A percentile compares a stretch with the other conserved stretches of the same genome.
Conservation (phyloP, 768 basidiomycete species). For the Leccinum imitatum region DNA sequence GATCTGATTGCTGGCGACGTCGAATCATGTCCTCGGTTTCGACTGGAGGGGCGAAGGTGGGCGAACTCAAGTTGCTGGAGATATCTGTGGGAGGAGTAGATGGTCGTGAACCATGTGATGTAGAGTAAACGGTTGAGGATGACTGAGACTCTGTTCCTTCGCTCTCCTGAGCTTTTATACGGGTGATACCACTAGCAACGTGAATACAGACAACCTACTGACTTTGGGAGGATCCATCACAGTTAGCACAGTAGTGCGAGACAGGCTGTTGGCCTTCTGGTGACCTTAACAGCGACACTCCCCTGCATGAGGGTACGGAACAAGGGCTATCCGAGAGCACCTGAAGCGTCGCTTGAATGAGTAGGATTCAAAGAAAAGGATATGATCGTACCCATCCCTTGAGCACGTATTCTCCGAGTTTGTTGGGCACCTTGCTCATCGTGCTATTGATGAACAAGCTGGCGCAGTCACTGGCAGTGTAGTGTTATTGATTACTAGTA, state of each 20-base stretch:
- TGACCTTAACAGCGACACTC: slow-evolving; percentile 73
- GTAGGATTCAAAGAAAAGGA: background rate
- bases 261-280: slow-evolving; percentile 49
- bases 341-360: slow-evolving; percentile 32
- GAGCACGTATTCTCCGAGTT: slow-evolving; percentile 69
- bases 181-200: slow-evolving; percentile 5
- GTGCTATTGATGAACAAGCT: slow-evolving; percentile 6
- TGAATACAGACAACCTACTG: slow-evolving; percentile 17
- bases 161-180: slow-evolving; percentile 13
- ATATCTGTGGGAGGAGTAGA: slow-evolving; percentile 81
- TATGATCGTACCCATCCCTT: slow-evolving; percentile 62
- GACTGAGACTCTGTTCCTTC: slow-evolving; percentile 31
- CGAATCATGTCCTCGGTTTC: slow-evolving; percentile 65
- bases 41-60: slow-evolving; percentile 59
- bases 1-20: slow-evolving; percentile 79
- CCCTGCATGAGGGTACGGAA: slow-evolving; percentile 49
- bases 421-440: slow-evolving; percentile 58
- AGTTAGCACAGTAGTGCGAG: slow-evolving; percentile 61
- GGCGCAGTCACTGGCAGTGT: background rate
- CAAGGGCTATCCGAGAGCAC: slow-evolving; percentile 68
- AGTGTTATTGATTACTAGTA: slow-evolving; percentile 7
- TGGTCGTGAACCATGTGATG: slow-evolving; percentile 54
- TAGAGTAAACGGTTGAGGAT: slow-evolving; percentile 45
- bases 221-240: slow-evolving; percentile 44
- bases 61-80: slow-evolving; percentile 59